phyloP scores from a whole-genome alignment of 2,329 filamentous ascomycete species.

The Cladosporium phlei region DNA sequence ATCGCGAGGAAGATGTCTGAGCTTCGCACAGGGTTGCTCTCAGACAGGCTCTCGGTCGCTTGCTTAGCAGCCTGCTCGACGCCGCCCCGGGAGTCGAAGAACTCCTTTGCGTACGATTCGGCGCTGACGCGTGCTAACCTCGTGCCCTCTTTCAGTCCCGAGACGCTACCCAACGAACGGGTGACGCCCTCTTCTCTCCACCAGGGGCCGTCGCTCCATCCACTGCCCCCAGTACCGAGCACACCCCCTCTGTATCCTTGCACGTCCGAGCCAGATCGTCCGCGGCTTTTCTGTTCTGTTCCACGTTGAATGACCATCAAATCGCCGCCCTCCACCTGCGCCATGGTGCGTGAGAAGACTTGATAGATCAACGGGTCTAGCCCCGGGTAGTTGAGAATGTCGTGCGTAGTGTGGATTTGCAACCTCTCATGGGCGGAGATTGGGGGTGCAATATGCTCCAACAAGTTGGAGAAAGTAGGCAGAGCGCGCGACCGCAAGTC shows the following conservation, averaged over 20 bases:
- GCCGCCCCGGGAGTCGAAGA: conserved; percentile 72
- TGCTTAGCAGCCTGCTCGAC: conserved; percentile 74
- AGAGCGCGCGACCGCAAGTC: conserved; percentile 81
- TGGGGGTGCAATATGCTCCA: conserved; percentile 91
- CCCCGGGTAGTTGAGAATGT: conserved; percentile 88
- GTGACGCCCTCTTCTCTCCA: conserved; percentile 65
- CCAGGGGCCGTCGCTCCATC: conserved; percentile 95
- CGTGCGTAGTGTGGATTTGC: conserved; percentile 95
- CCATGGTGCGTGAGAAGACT: conserved; percentile 93
- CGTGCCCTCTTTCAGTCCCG: conserved; percentile 77
- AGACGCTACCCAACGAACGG: conserved; percentile 74
- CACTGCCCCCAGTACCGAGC: conserved; percentile 47
- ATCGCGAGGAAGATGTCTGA: conserved; percentile 95
- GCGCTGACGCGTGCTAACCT: conserved; percentile 87
- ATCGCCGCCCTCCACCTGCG: conserved; percentile 97
- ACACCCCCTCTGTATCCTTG: conserved; percentile 47
- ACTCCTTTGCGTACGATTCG: conserved; percentile 81
- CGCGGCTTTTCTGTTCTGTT: conserved; percentile 67
- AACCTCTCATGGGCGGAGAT: conserved; percentile 96
- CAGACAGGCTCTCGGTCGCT: conserved; percentile 72
- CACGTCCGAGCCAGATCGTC: conserved; percentile 56
- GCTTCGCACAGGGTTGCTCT: conserved; percentile 83
- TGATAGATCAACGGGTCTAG: conserved; percentile 88
- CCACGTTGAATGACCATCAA: conserved; percentile 91
- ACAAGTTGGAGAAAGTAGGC: conserved; percentile 89